Evolutionary conservation across 306 rosid genomes (phyloP), one percentile per base, ranked within the genome.

Genomic region (Sphenostylis stenocarpa): DNA sequence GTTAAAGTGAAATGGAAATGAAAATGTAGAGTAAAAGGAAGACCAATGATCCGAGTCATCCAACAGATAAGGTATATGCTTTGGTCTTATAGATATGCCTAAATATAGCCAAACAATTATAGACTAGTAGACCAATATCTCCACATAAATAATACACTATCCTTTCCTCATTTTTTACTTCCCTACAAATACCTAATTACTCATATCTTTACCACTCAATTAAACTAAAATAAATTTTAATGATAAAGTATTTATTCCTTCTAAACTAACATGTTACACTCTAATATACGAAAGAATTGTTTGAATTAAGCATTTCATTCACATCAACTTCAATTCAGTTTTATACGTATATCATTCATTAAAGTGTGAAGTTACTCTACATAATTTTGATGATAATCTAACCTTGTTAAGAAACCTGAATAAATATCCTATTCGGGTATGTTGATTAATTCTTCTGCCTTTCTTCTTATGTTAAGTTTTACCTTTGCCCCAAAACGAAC

Each of bases 21-120:
- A 66, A 66, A 14, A 67, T 43, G 53, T 41, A 4, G 34, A 57
- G 23, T 70, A 34, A 24, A 34, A 12, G 52, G 23, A 31, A 48
- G 41, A 48, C 28, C 13, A 41, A 33, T 4, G 47, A 61, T 55
- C 57, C n/a, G 45, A 39, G 67, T 38, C 34, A 21, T 66, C 72
- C 2, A 66, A 26, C 68, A 13, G 77, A 70, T 81, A 70, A 76
- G 69, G 67, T 15, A 28, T 28, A 13, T 29, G 63, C 72, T 70
- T 33, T 20, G 73, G 63, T 61, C 45, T 51, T 62, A 20, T 61
- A 68, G 76, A 67, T 60, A 38, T 60, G 73, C n/a, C 78, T 76
- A 67, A 58, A 60, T 70, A 39, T 69, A 58, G 74, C 17, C 6
- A 75, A 69, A 19, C 36, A 24, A 28, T 28, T 48, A 38, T 28